Evolutionary conservation across 805 yeast species (phyloP).

Genomic region (Pichia exigua): DNA sequence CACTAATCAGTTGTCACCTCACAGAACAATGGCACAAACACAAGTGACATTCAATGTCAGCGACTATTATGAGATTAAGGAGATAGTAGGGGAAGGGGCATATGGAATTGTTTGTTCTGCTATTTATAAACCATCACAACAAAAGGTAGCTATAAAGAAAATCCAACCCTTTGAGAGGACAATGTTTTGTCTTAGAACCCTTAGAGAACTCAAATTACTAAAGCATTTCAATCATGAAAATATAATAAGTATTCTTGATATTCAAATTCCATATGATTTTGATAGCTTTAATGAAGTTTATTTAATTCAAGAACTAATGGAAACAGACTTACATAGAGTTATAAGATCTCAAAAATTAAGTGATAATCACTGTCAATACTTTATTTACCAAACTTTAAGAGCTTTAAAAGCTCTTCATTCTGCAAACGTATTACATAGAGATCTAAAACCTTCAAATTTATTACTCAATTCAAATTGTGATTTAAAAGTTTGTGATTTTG

Average conservation of each 20-base stretch:
- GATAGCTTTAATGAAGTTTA: constrained; percentile 82
- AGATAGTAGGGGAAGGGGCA: constrained; percentile 92
- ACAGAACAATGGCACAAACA: constrained; percentile 11
- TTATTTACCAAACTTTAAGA: constrained; percentile 81
- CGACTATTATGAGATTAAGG: constrained; percentile 76
- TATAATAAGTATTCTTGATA: constrained; percentile 81
- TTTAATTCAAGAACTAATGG: constrained; percentile 81
- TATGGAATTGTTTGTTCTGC: constrained; percentile 94
- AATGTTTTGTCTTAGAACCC: constrained; percentile 80
- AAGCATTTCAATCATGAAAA: constrained; percentile 92
- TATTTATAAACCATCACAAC: constrained; percentile 74
- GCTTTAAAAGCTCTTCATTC: constrained; percentile 88
- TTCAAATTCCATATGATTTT: constrained; percentile 73
- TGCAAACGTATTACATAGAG: constrained; percentile 92
- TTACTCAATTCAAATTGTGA: constrained; percentile 89
- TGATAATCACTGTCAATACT: constrained; percentile 92
- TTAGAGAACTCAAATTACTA: constrained; percentile 80
- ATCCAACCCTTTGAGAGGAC: constrained; percentile 87
- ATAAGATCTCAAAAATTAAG: constrained; percentile 73
- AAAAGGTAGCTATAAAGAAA: constrained; percentile 91
- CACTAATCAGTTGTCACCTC: background rate
- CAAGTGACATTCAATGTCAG: constrained; percentile 69
- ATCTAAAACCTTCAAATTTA: constrained; percentile 82
- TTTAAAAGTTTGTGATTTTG: constrained; percentile 89
- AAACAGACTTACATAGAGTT: constrained; percentile 77